phyloP scores from a whole-genome alignment of 208 protist genomes.

The Trypanosoma scelopori region DNA sequence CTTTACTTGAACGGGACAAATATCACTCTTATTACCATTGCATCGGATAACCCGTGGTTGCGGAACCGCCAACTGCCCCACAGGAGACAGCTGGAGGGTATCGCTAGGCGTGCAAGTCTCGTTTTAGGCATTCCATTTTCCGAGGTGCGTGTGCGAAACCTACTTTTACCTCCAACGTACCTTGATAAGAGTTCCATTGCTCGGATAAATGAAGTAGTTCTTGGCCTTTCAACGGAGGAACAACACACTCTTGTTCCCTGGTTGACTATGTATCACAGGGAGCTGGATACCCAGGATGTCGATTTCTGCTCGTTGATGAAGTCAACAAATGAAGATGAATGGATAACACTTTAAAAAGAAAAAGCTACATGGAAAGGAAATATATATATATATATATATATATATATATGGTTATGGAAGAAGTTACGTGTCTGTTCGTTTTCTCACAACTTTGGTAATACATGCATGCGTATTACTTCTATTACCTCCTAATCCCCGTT shows the following conservation, averaged over 20 bases:
- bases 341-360: constrained; percentile 73
- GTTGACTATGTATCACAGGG: constrained; percentile 66
- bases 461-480: too few species aligned
- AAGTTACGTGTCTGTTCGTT: too few species aligned
- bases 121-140: constrained; percentile 75
- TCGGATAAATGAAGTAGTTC: constrained; percentile 55
- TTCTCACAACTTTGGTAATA: too few species aligned
- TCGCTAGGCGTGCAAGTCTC: constrained; percentile 74
- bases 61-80: constrained; percentile 82
- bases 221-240: constrained; percentile 33
- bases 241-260: constrained; percentile 48
- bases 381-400: neutral
- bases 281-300: constrained; percentile 69
- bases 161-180: constrained; percentile 77
- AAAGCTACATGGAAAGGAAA: neutral
- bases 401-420: neutral
- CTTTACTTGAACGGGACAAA: constrained; percentile 64
- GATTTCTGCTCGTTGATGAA: constrained; percentile 73
- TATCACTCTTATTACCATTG: constrained; percentile 80
- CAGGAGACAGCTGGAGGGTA: constrained; percentile 81
- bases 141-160: constrained; percentile 63
- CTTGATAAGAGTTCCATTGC: constrained; percentile 65
- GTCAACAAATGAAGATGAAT: constrained; percentile 70
- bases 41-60: constrained; percentile 80
- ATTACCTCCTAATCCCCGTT: too few species aligned